Base-by-base conservation (phyloP, 2,329 filamentous ascomycete genomes). In the Dothideomycetes sp. region DNA sequence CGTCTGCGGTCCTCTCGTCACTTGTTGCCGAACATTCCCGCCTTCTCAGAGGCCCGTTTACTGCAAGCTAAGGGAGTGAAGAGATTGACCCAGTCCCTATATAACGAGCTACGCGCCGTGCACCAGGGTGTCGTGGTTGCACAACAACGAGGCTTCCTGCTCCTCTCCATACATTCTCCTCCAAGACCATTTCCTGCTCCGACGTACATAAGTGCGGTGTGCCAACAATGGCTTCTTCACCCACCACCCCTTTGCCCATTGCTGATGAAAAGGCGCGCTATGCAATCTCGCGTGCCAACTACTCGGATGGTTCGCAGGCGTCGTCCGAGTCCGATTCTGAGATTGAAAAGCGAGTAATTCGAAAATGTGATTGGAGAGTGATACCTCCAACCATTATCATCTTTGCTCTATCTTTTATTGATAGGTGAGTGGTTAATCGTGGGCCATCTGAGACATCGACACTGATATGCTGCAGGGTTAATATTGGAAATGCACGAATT, bases 401-500 rank as follows among this genome's bases (percentile, higher is more conserved):
- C 27, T 41, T 41, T 30, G 32, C 36, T 34, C 34, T 41, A 4
- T 41, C 39, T 11, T 41, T 41, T 34, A 33, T 41, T n/a, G 39
- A 41, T n/a, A 33, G 39, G 39, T 41, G n/a, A 36, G 39, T 19
- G 5, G 4, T 3, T 29, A 10, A 4, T 16, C 9, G 2, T 17
- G 7, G 5, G 16, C 18, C 2, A n/a, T 12, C 3, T 9, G 33
- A 4, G 3, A 17, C 14, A 2, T 11, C 15, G 19, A 14, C 22
- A 14, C 38, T 40, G 7, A 40, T 29, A 3, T 19, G 9, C 10
- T 16, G 2, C 45, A 57, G 66, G n/a, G 61, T 54, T 14, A 61
- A 62, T 38, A 51, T 50, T 50, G 60, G 60, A 29, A 64, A 64
- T 52, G 62, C 61, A 10, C 58, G 53, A 15, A 63, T 64, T 34